Evolutionary conservation across 805 yeast species (phyloP), one percentile per base, ranked within the genome.

Genomic region (Myxozyma mucilagina): DNA sequence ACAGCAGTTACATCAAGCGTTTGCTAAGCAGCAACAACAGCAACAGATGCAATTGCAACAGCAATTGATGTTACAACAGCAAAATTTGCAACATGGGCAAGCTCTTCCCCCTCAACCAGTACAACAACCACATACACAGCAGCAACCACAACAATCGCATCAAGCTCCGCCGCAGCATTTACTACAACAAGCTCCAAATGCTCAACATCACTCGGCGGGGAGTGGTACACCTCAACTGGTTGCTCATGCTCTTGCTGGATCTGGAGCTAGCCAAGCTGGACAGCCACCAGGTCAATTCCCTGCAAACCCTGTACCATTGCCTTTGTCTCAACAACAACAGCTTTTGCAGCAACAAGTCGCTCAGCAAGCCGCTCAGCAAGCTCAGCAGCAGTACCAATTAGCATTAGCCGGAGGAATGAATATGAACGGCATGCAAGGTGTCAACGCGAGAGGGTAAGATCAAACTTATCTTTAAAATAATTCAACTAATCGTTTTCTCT

Each of bases 401-500:
- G 44, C 42, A 14, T 45, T 36, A 24, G 48, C 53, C n/a, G 63
- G 42, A 10, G 57, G 34, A 20, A 54, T 14, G 39, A 29, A 41
- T 31, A 42, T 51, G 47, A 51, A 41, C 20, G 34, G 50, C 18
- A 57, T 41, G 57, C 50, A 38, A 32, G 42, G 29, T 2, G 31
- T 38, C 6, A 36, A 32, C 5, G 20, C 29, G 14, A 51, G 55
- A 48, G 47, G 51, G 50, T 43, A 48, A n/a, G 50, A 16, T 24
- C 45, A n/a, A 18, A n/a, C 24, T 24, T 31, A 34, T 43, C 11
- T n/a, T 20, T 4, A n/a, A 10, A 20, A 11, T 34, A 47, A 31
- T 5, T 3, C 20, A 31, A 9, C n/a, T n/a, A 13, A 13, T 16
- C 34, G 74, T 70, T 43, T 68, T 70, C 10, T 65, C 66, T 38